Evolutionary conservation across 345 rosid species (phyloP), one percentile per base, ranked within the genome.

Genomic region (Dipteronia dyeriana): DNA sequence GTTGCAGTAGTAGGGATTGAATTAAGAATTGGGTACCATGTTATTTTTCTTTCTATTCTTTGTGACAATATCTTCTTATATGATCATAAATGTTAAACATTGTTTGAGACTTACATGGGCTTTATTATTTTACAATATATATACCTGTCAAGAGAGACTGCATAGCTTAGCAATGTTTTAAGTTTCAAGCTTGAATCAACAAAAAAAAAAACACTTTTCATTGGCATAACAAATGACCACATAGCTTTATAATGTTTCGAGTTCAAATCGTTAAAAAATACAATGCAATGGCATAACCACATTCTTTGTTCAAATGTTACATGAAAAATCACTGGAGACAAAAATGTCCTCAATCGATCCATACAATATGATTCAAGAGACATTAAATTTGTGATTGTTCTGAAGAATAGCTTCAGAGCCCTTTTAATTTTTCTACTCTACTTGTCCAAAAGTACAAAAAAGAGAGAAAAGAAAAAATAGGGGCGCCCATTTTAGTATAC

Each of bases 401-500:
- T 29, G 25, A 9, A 62, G 77, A 74, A 74, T 63, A 17, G 57
- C 54, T 38, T 39, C 4, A 5, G 11, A 29, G 22, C 41, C 61
- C 54, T 6, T 5, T 0, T 1, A 9, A 26, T 39, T 51, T 51
- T 34, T 47, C 61, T 64, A 12, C 17, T 22, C 19, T 57, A 13
- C 29, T 22, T 23, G 20, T 67, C 38, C 31, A 12, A 13, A 4
- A 12, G 26, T 26, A 26, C 1, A 26, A n/a, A n/a, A n/a, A n/a
- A n/a, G n/a, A n/a, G n/a, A n/a, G n/a, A n/a, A n/a, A 34, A 34
- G 38, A 2, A 1, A 7, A 41, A 26, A 20, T 19, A 20, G 2
- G 1, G 56, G 9, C 53, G 9, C 53, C 38, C 26, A 39, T 9
- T 68, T 73, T 68, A 76, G 74, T 68, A 76, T 23, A 74, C 76